Base-by-base conservation (phyloP, 129 eudicot genomes). In the Tagetes patula region DNA sequence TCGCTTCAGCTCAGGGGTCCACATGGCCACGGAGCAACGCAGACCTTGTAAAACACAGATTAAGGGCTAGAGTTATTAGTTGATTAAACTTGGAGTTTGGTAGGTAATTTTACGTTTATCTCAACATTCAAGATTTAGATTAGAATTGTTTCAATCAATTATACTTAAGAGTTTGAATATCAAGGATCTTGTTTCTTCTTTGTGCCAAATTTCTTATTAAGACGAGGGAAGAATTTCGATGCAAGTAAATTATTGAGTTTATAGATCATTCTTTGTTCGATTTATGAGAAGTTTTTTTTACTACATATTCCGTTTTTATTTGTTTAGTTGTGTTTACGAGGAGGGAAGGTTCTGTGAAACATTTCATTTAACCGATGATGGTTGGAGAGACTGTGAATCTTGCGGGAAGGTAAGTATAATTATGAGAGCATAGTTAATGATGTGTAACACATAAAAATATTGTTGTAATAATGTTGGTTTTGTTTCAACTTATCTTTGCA, bases 371-470 rank as follows among this genome's bases (percentile, higher is more conserved):
- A 78, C 53, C 9, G 87, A 89, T 38, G 91, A 82, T 55, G 96
- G 96, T 58, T 89, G 96, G 96, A 86, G 96, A 77, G 89, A 89
- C 61, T 89, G 96, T 78, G 91, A 86, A 86, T 80, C 91, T 32
- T 89, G 96, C 67, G 89, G 84, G 55, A 82, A 87, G 85, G 89
- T 87, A 53, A 39, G 92, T 65, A 2, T 33, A 60, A 53, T 65
- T 80, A 3, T 1, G n/a, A 62, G 39, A 27, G 50, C 54, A 38
- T 36, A 34, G 27, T 36, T 49, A 50, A 48, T 1, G 46, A 71
- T 30, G 47, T 47, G 49, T n/a, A 14, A 9, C 50, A 6, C 50
- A 61, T 34, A 61, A 13, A 36, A 11, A n/a, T 34, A 14, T 74
- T 20, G 33, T 32, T 59, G 72, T 74, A 27, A 61, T 9, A 4